phyloP scores from a whole-genome alignment of 768 basidiomycete species.

The Russula brevipes region DNA sequence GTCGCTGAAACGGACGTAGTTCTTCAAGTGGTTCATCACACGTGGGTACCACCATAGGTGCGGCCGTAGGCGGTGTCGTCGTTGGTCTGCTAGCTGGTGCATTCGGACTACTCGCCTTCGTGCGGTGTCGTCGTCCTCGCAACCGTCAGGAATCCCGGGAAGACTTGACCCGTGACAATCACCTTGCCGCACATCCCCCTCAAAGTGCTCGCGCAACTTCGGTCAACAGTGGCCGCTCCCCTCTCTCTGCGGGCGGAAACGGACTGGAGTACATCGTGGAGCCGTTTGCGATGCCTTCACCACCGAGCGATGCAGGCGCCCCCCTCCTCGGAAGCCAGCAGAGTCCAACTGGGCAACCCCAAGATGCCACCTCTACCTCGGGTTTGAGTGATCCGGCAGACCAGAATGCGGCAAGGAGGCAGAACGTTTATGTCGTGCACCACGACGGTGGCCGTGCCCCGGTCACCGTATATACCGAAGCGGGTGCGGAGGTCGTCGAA shows the following conservation, averaged over 20 bases:
- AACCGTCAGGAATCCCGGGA: not conserved
- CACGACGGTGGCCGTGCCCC: slow-evolving; percentile 55
- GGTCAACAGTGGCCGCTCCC: not conserved
- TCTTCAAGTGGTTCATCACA: not conserved
- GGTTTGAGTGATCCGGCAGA: slow-evolving; percentile 12
- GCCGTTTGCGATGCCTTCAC: slow-evolving; percentile 20
- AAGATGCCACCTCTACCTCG: slow-evolving; percentile 12
- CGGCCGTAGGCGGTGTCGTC: slow-evolving; percentile 28
- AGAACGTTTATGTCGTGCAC: slow-evolving; percentile 53
- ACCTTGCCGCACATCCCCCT: not conserved
- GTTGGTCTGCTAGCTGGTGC: slow-evolving; percentile 28
- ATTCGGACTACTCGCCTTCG: slow-evolving; percentile 11
- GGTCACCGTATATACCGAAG: slow-evolving; percentile 51
- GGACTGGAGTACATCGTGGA: slow-evolving; percentile 22
- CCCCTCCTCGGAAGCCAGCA: not conserved
- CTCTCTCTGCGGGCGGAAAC: not conserved
- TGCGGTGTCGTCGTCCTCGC: not conserved
- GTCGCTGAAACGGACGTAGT: not conserved
- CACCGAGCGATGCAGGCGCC: slow-evolving; percentile 4
- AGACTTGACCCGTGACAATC: not conserved
- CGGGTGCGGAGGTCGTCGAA: slow-evolving; percentile 55
- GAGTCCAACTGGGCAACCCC: slow-evolving; percentile 1
- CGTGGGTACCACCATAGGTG: slow-evolving; percentile 11
- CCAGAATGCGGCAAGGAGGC: slow-evolving; percentile 6
- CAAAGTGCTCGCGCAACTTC: not conserved